A percentile compares a stretch with the other conserved stretches of the same genome.
Evolutionary conservation across 306 rosid genomes (phyloP).

Genomic region (Alnus rubra): DNA sequence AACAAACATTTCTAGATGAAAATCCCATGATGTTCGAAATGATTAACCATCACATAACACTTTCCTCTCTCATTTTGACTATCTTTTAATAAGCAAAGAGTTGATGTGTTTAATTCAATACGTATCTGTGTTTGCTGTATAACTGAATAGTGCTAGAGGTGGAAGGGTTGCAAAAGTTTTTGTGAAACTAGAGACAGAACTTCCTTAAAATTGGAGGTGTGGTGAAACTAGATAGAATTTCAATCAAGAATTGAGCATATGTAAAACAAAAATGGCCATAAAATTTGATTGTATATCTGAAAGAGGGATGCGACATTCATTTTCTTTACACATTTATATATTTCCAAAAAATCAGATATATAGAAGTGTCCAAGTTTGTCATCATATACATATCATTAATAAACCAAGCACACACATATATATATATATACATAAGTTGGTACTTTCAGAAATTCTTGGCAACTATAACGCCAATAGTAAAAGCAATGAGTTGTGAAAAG

Average conservation of each 20-base stretch:
- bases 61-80: not conserved
- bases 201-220: not conserved
- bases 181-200: not conserved
- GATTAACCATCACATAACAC: slow-evolving; percentile 8
- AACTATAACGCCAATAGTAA: not conserved
- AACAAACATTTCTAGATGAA: slow-evolving; percentile 23
- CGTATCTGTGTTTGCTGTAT: not conserved
- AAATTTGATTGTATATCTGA: not conserved
- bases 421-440: not conserved
- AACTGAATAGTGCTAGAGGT: not conserved
- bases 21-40: slow-evolving; percentile 18
- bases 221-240: not conserved
- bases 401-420: not conserved
- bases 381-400: not conserved
- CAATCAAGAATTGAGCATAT: not conserved
- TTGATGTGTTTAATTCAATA: slow-evolving; percentile 4
- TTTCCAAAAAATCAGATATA: not conserved
- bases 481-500: not conserved
- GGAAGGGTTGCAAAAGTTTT: not conserved
- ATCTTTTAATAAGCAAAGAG: not conserved
- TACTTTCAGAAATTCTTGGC: not conserved
- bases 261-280: not conserved
- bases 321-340: not conserved
- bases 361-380: not conserved
- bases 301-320: not conserved